Evolutionary conservation across 495 filamentous ascomycete species (phyloP).

Genomic region (Penicillium roqueforti): DNA sequence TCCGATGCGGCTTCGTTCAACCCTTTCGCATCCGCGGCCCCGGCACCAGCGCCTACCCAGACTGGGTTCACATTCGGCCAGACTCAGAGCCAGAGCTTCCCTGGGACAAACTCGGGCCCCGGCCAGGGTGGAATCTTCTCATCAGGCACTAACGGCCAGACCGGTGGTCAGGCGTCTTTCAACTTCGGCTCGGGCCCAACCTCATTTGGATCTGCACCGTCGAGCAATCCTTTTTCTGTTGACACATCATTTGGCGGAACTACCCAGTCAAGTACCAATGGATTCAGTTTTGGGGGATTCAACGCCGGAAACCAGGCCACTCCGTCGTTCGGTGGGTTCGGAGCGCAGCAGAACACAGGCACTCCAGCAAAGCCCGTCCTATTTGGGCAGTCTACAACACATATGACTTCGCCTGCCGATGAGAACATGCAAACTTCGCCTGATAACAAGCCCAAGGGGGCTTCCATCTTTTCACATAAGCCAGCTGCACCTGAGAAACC

Average conservation of each 20-base stretch:
- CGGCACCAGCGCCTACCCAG: slow-evolving; percentile 23
- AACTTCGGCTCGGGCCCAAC: slow-evolving; percentile 34
- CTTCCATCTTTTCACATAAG: slow-evolving; percentile 11
- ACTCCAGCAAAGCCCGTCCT: slow-evolving; percentile 14
- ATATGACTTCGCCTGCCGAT: slow-evolving; percentile 19
- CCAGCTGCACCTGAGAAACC: slow-evolving; percentile 7
- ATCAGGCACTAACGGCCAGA: slow-evolving; percentile 30
- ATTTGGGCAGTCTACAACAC: slow-evolving; percentile 22
- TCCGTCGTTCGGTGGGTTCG: slow-evolving; percentile 25
- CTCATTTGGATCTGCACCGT: slow-evolving; percentile 16
- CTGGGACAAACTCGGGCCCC: slow-evolving; percentile 31
- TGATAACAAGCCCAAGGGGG: slow-evolving; percentile 32
- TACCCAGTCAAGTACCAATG: slow-evolving; percentile 13
- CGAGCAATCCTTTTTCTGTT: slow-evolving; percentile 41
- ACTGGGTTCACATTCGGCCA: slow-evolving; percentile 44
- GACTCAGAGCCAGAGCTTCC: slow-evolving; percentile 46
- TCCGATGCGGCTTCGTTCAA: slow-evolving; percentile 21
- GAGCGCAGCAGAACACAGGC: slow-evolving; percentile 12
- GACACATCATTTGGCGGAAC: slow-evolving; percentile 19
- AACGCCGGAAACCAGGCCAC: slow-evolving; percentile 15
- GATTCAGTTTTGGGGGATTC: slow-evolving; percentile 24
- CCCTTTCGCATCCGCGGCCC: slow-evolving; percentile 29
- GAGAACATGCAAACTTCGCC: slow-evolving; percentile 47
- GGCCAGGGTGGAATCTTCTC: slow-evolving; percentile 37
- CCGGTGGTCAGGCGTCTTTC: slow-evolving; percentile 30